Percentiles rank a stretch among this genome's conserved stretches.
Evolutionary conservation across 2,329 filamentous ascomycete genomes (phyloP).

Genomic region (Ophiostoma pallidulum): DNA sequence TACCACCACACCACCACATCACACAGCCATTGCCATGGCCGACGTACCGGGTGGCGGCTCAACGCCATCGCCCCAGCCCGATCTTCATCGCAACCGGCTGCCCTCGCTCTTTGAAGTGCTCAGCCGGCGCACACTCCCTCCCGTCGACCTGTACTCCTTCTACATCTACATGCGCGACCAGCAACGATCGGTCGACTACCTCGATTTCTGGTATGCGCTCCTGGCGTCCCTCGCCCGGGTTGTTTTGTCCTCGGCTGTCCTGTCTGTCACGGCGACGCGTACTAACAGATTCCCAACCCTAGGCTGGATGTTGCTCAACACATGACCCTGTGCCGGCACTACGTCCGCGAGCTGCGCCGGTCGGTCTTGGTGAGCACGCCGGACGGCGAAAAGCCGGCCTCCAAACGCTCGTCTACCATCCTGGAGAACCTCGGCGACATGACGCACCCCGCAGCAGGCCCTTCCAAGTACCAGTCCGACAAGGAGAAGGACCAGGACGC

Average conservation of each 20-base stretch:
- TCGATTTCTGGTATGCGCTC: slow-evolving; percentile 81
- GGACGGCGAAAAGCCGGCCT: slow-evolving; percentile 67
- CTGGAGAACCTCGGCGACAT: slow-evolving; percentile 65
- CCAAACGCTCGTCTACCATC: slow-evolving; percentile 75
- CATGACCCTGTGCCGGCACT: slow-evolving; percentile 94
- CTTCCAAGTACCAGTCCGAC: slow-evolving; percentile 53
- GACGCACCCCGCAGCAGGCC: slow-evolving; percentile 47
- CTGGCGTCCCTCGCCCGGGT: too few relatives aligned
- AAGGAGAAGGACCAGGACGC: slow-evolving; percentile 75
- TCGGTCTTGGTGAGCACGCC: slow-evolving; percentile 91
- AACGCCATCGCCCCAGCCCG: slow-evolving; percentile 46
- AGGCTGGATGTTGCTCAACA: slow-evolving; percentile 99
- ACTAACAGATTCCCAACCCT: slow-evolving; percentile 16
- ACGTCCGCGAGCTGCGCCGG: slow-evolving; percentile 86
- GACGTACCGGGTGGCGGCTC: slow-evolving; percentile 23
- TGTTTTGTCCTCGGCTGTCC: not conserved
- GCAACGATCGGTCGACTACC: slow-evolving; percentile 92
- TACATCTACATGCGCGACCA: slow-evolving; percentile 99
- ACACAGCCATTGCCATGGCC: slow-evolving; percentile 24
- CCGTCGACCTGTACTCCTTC: slow-evolving; percentile 95
- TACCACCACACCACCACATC: too few relatives aligned
- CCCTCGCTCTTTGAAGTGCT: slow-evolving; percentile 94
- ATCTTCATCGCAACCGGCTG: slow-evolving; percentile 66
- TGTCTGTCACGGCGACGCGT: too few relatives aligned
- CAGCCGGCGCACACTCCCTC: slow-evolving; percentile 84